Percentiles rank a stretch among this genome's conserved stretches.
These are phyloP conservation scores for Penicillium canescens DNA, from an alignment of 495 filamentous ascomycete genomes.

Conservation along the genomic window DNA sequence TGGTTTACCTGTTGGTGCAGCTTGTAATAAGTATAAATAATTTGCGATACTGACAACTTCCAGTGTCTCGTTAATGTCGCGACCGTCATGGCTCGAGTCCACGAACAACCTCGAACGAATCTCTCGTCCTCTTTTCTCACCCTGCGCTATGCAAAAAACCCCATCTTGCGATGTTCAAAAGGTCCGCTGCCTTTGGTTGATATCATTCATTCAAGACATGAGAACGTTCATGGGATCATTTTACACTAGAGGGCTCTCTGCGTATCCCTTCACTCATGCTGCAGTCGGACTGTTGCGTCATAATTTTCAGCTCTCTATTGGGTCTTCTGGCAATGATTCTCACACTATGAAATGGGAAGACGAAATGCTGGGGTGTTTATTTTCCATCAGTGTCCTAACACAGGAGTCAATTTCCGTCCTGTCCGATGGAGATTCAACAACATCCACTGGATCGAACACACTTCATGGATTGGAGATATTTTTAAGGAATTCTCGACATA, in stretches of 20 bases:
- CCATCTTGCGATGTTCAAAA: slow-evolving; percentile 22
- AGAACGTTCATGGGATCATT: slow-evolving; percentile 29
- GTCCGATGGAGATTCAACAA: not conserved
- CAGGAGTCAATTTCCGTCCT: slow-evolving; percentile 24
- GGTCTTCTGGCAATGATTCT: not conserved
- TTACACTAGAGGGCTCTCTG: slow-evolving; percentile 12
- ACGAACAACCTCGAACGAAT: slow-evolving; percentile 21
- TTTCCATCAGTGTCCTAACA: slow-evolving; percentile 25
- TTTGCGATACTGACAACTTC: not conserved
- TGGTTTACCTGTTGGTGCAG: slow-evolving; percentile 26
- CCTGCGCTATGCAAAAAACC: slow-evolving; percentile 2
- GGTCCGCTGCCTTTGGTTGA: slow-evolving; percentile 30
- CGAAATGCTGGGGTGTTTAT: slow-evolving; percentile 21
- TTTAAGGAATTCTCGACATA: slow-evolving; percentile 1
- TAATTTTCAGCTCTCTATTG: slow-evolving; percentile 9
- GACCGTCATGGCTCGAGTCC: slow-evolving; percentile 29
- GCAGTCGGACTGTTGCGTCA: slow-evolving; percentile 21
- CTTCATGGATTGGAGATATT: slow-evolving; percentile 15
- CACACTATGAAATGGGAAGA: slow-evolving; percentile 11
- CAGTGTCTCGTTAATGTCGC: slow-evolving; percentile 30
- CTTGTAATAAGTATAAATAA: not conserved
- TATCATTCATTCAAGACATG: slow-evolving; percentile 35
- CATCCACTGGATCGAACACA: slow-evolving; percentile 1
- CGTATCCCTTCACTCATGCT: slow-evolving; percentile 15
- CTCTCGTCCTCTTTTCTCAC: slow-evolving; percentile 1